Base-by-base conservation (phyloP, 495 filamentous ascomycete genomes). In the Chlorociboria aeruginascens region DNA sequence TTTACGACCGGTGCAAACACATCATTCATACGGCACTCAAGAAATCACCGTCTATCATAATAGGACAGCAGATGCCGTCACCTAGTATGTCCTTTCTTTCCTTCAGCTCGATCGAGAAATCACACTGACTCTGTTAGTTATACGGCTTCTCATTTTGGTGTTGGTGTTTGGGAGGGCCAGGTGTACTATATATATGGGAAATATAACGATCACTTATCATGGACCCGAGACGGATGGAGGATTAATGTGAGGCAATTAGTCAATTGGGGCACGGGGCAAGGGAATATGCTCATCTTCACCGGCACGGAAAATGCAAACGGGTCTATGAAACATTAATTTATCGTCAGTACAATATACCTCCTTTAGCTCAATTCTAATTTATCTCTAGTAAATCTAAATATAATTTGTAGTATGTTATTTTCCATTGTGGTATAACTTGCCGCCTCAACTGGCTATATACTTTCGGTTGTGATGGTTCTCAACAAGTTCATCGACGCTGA, bases 11-110 rank as follows among this genome's bases (percentile, higher is more conserved):
- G 48, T 50, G 7, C 33, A 40, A 25, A 50, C 48, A 8, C 48
- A 50, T 13, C 48, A 50, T 44, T 28, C 32, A n/a, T 43, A 36
- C 17, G 48, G 40, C 11, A 50, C 48, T 6, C 48, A 50, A 39
- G 14, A 38, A 8, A 50, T 50, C 33, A 33, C 43, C 25, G 16
- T 50, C 12, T 28, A 29, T 10, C 1, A 12, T 8, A 11, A 28
- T 10, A 12, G 29, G 3, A 43, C 40, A 11, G 40, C 40, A 20
- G 40, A 29, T 43, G 11, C 40, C 13, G 17, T 43, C 7, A 43
- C 40, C 11, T 43, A 43, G 36, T 39, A 39, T 14, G 13, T 39
- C 11, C 11, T 39, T 8, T 39, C 2, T 39, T 17, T 8, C 2
- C 7, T n/a, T 14, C 1, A 8, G 13, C 13, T 16, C 3, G 6